phyloP scores from a whole-genome alignment of 148 eudicot species.

The Diospyros kaki region DNA sequence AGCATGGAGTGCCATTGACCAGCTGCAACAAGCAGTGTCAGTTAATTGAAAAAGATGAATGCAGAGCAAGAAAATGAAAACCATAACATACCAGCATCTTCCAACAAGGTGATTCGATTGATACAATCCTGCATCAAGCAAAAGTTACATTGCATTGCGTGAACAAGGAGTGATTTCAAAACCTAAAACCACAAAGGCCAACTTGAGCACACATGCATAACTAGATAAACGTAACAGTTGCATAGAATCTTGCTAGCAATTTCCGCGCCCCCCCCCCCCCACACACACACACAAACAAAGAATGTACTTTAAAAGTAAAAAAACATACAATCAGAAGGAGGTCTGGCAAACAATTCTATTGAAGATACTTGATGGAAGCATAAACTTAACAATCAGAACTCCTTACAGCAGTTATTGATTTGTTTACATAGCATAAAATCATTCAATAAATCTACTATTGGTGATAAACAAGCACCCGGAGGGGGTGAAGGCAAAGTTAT shows the following conservation, averaged over 20 bases:
- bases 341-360: neutral
- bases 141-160: neutral
- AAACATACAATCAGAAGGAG: neutral
- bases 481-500: neutral
- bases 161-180: slow-evolving; percentile 3
- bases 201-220: slow-evolving; percentile 1
- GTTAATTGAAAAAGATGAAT: slow-evolving; percentile 1
- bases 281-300: neutral
- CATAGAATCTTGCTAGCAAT: no score
- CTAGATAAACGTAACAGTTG: neutral
- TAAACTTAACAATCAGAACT: neutral
- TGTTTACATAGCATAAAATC: neutral
- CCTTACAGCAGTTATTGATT: neutral
- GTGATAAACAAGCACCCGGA: neutral
- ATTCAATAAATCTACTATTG: neutral
- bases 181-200: neutral
- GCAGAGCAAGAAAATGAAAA: neutral
- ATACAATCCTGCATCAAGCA: slow-evolving; percentile 72
- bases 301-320: neutral
- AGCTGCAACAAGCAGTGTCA: neutral
- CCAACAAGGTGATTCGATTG: slow-evolving; percentile 77
- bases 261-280: no score
- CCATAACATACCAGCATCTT: slow-evolving; percentile 63
- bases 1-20: neutral
- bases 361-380: neutral